Evolutionary conservation across 257 asterid genomes (phyloP).

Genomic region (Nicotiana sylvestris): DNA sequence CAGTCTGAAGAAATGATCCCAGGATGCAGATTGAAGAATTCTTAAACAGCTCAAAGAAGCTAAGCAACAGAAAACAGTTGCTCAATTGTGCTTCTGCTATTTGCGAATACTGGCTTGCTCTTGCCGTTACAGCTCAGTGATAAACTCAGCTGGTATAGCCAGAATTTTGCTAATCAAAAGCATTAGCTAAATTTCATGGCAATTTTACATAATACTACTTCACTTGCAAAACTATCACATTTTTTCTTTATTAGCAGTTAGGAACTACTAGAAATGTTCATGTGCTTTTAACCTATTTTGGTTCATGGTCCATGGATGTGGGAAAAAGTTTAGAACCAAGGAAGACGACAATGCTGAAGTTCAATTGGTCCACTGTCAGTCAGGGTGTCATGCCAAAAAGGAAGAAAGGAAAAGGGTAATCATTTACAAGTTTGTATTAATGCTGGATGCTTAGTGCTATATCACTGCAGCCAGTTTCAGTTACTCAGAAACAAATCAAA

Average conservation of each 20-base stretch:
- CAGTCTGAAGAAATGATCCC: background rate
- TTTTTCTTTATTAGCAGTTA: background rate
- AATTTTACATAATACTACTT: background rate
- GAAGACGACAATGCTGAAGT: background rate
- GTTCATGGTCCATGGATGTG: background rate
- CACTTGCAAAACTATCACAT: background rate
- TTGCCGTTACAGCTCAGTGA: background rate
- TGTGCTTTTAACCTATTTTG: background rate
- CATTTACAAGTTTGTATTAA: background rate
- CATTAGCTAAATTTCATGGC: background rate
- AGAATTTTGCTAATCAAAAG: background rate
- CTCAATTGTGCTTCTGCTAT: background rate
- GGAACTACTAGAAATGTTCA: background rate
- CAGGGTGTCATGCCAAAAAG: background rate
- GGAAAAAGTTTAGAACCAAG: background rate
- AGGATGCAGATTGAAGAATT: background rate
- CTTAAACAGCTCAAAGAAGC: background rate
- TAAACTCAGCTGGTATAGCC: constrained; percentile 1
- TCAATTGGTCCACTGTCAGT: background rate
- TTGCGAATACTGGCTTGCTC: background rate
- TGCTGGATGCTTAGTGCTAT: background rate
- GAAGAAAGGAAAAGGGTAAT: background rate
- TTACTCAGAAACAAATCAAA: background rate
- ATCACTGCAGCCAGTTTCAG: background rate
- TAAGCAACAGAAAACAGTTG: background rate